Percentiles rank a stretch among this genome's conserved stretches.
These are phyloP conservation scores for Calonectria fujianensis DNA, from an alignment of 2,329 filamentous ascomycete species.

Conservation along the genomic window DNA sequence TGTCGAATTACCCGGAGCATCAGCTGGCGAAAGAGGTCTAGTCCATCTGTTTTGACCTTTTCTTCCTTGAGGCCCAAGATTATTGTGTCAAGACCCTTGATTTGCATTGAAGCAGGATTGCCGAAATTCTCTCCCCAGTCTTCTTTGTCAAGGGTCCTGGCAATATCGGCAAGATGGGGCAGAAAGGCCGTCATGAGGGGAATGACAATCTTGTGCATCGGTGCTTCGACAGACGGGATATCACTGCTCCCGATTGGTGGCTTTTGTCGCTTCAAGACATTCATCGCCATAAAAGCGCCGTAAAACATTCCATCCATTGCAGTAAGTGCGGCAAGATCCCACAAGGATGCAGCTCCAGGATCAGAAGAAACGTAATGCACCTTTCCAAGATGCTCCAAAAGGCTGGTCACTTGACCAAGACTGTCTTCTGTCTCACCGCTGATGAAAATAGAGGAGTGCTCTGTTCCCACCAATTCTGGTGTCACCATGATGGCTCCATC, in stretches of 20 bases:
- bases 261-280: slow-evolving; percentile 12
- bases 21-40: slow-evolving; percentile 2
- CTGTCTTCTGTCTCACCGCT: neutral
- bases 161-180: slow-evolving; percentile 7
- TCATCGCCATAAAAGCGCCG: slow-evolving; percentile 1
- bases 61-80: neutral
- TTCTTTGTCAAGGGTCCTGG: neutral
- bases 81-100: slow-evolving; percentile 13
- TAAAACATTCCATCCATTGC: slow-evolving; percentile 23
- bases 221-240: neutral
- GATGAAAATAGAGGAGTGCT: slow-evolving; percentile 1
- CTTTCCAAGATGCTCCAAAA: neutral
- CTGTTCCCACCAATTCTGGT: neutral
- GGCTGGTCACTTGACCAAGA: neutral
- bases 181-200: slow-evolving; percentile 9
- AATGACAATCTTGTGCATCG: neutral
- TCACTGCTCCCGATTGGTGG: neutral
- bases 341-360: neutral
- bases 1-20: slow-evolving; percentile 10
- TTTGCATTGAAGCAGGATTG: slow-evolving; percentile 5
- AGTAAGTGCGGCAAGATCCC: slow-evolving; percentile 4
- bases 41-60: slow-evolving; percentile 9
- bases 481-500: slow-evolving; percentile 6
- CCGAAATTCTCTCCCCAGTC: neutral
- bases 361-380: neutral